Base-by-base conservation (phyloP, 805 yeast species). In the Candida parachauliodes region DNA sequence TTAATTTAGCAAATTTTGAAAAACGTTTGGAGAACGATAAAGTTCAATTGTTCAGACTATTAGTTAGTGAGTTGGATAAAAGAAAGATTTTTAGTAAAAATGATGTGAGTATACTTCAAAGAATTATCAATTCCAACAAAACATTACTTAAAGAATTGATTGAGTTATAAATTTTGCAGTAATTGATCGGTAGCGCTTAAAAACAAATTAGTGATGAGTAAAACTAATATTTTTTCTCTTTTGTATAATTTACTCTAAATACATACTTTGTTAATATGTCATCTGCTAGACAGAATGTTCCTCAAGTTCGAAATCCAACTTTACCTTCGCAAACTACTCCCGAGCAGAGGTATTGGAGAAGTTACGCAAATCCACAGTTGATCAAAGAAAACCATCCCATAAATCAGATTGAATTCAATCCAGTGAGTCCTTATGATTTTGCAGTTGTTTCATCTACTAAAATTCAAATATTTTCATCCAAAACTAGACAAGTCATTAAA, bases 361-460 rank as follows among this genome's bases (percentile, higher is more conserved):
- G 88, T 5, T 89, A 82, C 58, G 62, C 70, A 36, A 83, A 79
- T 47, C 91, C 98, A 2, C 91, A 91, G 56, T 70, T 93, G 26
- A 88, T 89, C 19, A 91, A 93, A 59, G 98, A 93, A 59, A 91
- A 86, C 62, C 88, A 86, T 60, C 87, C 97, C 28, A 87, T 93
- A 29, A 81, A 85, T 24, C 94, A 88, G 56, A 81, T 93, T 39
- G 74, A 81, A 46, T 93, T 93, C 72, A 88, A 85, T 56, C 96
- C 96, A 2, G 74, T 72, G 26, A 65, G 81, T 11, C 95, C 96
- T 4, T 81, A 86, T 55, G 96, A 93, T 62, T 85, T 91, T 65
- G 98, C 97, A 17, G 86, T 93, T 24, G 85, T 97, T 1, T 80
- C 94, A 21, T 81, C 95, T 14, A 83, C 97, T 0, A 74, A 97